Evolutionary conservation across 345 rosid genomes (phyloP).

Genomic region (Rubroshorea leprosula): DNA sequence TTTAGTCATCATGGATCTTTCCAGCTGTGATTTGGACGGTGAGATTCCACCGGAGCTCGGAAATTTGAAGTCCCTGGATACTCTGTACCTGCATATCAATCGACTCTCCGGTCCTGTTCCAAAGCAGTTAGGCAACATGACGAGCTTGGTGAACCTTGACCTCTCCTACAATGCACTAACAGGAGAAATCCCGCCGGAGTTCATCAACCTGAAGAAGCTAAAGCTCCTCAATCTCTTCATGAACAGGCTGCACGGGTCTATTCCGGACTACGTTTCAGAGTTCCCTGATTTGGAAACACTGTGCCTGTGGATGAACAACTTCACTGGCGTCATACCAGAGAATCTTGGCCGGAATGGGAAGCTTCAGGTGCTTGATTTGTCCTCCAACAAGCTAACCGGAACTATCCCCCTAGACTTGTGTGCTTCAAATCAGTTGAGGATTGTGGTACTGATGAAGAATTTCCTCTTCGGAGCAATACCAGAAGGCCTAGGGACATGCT

Average conservation of each 20-base stretch:
- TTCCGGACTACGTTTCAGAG: slow-evolving; percentile 46
- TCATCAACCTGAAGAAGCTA: slow-evolving; percentile 38
- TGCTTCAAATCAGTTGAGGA: slow-evolving; percentile 33
- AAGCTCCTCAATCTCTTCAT: slow-evolving; percentile 50
- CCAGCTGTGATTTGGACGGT: slow-evolving; percentile 48
- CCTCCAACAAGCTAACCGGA: slow-evolving; percentile 74
- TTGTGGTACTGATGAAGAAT: slow-evolving; percentile 43
- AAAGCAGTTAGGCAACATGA: slow-evolving; percentile 47
- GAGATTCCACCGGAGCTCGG: slow-evolving; percentile 51
- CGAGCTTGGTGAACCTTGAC: slow-evolving; percentile 45
- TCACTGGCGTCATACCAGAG: slow-evolving; percentile 57
- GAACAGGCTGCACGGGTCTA: slow-evolving; percentile 56
- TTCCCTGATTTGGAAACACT: slow-evolving; percentile 45
- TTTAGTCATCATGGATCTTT: slow-evolving; percentile 53
- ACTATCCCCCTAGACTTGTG: slow-evolving; percentile 46
- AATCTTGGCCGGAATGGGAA: slow-evolving; percentile 50
- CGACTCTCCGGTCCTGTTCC: slow-evolving; percentile 45
- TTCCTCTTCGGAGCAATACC: slow-evolving; percentile 64
- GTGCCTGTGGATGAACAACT: slow-evolving; percentile 59
- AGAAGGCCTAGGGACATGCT: slow-evolving; percentile 45
- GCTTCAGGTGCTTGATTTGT: slow-evolving; percentile 48
- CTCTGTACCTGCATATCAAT: slow-evolving; percentile 52
- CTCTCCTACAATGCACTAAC: slow-evolving; percentile 55
- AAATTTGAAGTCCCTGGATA: slow-evolving; percentile 39
- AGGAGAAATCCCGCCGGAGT: slow-evolving; percentile 49